Base-by-base conservation (phyloP, 768 basidiomycete species). In the Pseudohyphozyma bogoriensis region DNA sequence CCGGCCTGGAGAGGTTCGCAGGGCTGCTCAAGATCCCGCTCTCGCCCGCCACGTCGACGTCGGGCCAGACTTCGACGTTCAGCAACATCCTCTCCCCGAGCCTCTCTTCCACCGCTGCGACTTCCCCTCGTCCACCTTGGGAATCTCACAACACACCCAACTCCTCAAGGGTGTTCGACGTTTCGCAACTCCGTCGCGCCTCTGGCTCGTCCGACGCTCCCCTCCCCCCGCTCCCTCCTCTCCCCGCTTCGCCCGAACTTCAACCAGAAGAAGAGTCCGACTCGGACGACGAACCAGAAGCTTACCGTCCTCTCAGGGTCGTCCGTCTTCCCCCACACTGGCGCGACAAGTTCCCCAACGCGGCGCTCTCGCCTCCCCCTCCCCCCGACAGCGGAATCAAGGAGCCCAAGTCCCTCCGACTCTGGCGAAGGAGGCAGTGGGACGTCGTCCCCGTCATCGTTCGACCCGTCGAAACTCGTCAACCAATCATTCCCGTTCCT, bases 401-500 rank as follows among this genome's bases (percentile, higher is more conserved):
- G 20, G 50, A 37, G 32, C 16, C 49, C 18, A 65, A 54, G 35
- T 58, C 59, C 46, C 50, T 62, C 5, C 35, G 64, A 8, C 36
- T n/a, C n/a, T 65, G 64, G 64, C 36, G 64, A 22, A 28, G 64
- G 28, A n/a, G 64, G 51, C 54, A 54, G 51, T 65, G 60, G 60
- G 60, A 65, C 18, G 60, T 56, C 13, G 39, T 65, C 1, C 64
- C 64, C 22, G 60, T 65, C 22, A 33, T 29, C 44, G 49, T 56
- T 20, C 47, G 35, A 33, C 50, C 64, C 22, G 24, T 63, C 47
- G 47, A 49, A 16, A 4, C 47, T 31, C 13, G n/a, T n/a, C n/a
- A n/a, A n/a, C n/a, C n/a, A n/a, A n/a, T n/a, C n/a, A n/a, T n/a
- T n/a, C n/a, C n/a, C n/a, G n/a, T n/a, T n/a, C n/a, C n/a, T n/a